Percentiles rank a stretch among this genome's conserved stretches.
phyloP scores from a whole-genome alignment of 495 filamentous ascomycete genomes.

The Penicillium coprophilum region DNA sequence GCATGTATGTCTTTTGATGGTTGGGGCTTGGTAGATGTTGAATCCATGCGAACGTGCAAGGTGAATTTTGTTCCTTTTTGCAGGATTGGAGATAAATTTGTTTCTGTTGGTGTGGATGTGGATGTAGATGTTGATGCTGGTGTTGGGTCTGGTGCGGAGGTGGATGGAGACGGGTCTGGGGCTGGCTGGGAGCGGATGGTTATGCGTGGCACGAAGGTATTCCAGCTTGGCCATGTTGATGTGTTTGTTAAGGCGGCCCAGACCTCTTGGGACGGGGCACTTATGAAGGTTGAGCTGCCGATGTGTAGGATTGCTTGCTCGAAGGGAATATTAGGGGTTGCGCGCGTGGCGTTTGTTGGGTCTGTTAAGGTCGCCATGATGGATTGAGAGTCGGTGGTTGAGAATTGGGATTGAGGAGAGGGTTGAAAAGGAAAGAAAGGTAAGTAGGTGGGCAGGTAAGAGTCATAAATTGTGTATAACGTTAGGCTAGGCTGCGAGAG shows the following conservation, averaged over 20 bases:
- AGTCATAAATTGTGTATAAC: neutral
- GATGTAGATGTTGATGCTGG: neutral
- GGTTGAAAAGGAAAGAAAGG: neutral
- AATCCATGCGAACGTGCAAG: conserved; percentile 47
- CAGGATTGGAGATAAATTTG: conserved; percentile 26
- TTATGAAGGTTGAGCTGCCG: conserved; percentile 37
- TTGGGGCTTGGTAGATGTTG: conserved; percentile 31
- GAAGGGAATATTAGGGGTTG: conserved; percentile 37
- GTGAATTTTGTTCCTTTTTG: conserved; percentile 39
- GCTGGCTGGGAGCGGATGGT: conserved; percentile 41
- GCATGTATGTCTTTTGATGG: conserved; percentile 25
- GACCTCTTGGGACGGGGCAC: conserved; percentile 33
- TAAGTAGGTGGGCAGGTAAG: neutral
- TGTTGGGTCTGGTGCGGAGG: neutral
- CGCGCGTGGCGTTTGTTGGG: conserved; percentile 27
- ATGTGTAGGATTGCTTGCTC: conserved; percentile 32
- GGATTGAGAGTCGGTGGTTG: neutral
- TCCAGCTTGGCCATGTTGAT: conserved; percentile 47
- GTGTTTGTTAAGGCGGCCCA: conserved; percentile 42
- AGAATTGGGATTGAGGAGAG: neutral
- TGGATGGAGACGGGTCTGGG: neutral
- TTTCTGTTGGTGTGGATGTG: neutral
- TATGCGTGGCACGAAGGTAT: conserved; percentile 42
- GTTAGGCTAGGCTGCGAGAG: neutral
- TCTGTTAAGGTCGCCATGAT: conserved; percentile 21